Base-by-base conservation (phyloP, 192 early-diverging fungal species). In the Spizellomyces punctatus region DNA sequence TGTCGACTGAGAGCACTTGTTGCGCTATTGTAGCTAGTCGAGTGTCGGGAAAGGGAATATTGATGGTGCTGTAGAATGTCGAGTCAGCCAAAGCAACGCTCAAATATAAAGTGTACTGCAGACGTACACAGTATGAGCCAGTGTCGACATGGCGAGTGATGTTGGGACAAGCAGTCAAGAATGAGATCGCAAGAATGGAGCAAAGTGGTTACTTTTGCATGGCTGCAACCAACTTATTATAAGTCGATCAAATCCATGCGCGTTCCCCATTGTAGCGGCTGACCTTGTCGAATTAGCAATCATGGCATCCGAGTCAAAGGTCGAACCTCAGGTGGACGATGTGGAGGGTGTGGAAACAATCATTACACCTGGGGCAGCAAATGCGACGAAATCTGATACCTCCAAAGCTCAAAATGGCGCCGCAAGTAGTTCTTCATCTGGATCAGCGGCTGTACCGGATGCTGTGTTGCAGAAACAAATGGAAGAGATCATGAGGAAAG, bases 401-500 rank as follows among this genome's bases (percentile, higher is more conserved):
- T 54, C 50, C 12, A 54, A 54, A 0, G 17, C 50, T 54, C 14
- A 54, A 54, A 19, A 54, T 54, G 50, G 14, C 12, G 50, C 4
- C 17, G 42, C 21, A 17, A 61, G 42, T 61, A 41, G 22, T 14
- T 16, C 16, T 14, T 16, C 16, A 12, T 14, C 17, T 19, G 59
- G 5, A 41, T 16, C 36, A 6, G 45, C 64, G 27, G 46, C 6
- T 14, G n/a, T 41, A 43, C 17, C 64, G 9, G 6, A 43, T 12
- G 12, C 8, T 19, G 64, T 17, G 6, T 22, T 65, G 45, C 45
- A 49, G 17, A 43, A 65, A 27, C 16, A 49, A 46, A 48, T 65
- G 14, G 64, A 65, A 48, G 64, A 65, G 27, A n/a, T 65, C 17
- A 65, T 65, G 64, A 65, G 48, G 42, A 65, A 65, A 44, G 64